These are phyloP conservation scores for Chaetomium strumarium DNA, from an alignment of 2,329 filamentous ascomycete genomes.

Conservation along the genomic window DNA sequence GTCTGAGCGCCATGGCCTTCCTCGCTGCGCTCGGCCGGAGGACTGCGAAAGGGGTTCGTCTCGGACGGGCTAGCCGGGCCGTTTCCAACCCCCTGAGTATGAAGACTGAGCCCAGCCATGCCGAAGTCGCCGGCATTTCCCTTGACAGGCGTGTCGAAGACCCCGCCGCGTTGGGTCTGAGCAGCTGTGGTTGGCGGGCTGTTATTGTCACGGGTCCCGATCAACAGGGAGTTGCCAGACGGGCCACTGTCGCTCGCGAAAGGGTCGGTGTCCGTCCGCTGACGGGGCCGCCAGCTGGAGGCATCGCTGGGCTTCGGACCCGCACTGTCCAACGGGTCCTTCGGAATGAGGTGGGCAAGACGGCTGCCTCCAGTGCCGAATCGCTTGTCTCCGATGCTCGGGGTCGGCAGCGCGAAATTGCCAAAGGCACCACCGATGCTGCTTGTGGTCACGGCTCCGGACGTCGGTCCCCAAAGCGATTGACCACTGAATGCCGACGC, in stretches of 20 bases:
- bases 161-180: conserved; percentile 32
- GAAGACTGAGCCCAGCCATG: conserved; percentile 55
- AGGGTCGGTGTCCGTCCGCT: conserved; percentile 68
- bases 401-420: conserved; percentile 67
- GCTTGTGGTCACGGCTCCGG: conserved; percentile 52
- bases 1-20: conserved; percentile 44
- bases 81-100: conserved; percentile 51
- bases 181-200: conserved; percentile 39
- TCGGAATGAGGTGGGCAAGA: conserved; percentile 77
- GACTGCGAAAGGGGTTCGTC: conserved; percentile 94
- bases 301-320: conserved; percentile 47
- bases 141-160: conserved; percentile 51
- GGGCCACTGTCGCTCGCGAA: conserved; percentile 56
- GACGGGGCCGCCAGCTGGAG: conserved; percentile 50
- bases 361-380: conserved; percentile 73
- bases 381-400: conserved; percentile 62
- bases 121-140: conserved; percentile 53
- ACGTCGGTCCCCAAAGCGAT: conserved; percentile 38
- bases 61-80: conserved; percentile 85
- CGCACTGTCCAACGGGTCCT: conserved; percentile 65
- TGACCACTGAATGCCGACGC: conserved; percentile 38
- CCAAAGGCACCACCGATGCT: conserved; percentile 84
- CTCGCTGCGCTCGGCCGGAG: conserved; percentile 62
- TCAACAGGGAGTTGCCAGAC: conserved; percentile 66
- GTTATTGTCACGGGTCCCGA: conserved; percentile 63